These are phyloP conservation scores for Backusella australiensis DNA, from an alignment of 192 early-diverging fungal genomes.

Conservation along the genomic window DNA sequence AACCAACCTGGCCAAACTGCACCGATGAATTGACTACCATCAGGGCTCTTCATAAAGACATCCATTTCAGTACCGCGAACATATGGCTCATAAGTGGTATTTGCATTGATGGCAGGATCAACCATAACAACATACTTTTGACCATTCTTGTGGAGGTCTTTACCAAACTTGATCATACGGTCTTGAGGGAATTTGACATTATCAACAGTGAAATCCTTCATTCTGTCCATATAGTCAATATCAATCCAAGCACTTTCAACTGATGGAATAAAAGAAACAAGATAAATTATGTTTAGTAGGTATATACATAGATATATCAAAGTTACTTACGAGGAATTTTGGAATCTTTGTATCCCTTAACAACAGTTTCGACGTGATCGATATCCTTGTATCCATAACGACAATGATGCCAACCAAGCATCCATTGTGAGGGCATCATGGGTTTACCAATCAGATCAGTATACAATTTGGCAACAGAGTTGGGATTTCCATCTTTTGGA, in stretches of 20 bases:
- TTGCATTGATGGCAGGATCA: conserved; percentile 59
- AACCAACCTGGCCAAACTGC: conserved; percentile 34
- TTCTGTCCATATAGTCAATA: conserved; percentile 70
- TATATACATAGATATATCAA: neutral
- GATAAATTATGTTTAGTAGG: neutral
- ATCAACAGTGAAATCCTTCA: conserved; percentile 61
- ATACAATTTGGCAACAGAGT: conserved; percentile 41
- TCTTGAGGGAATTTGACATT: conserved; percentile 49
- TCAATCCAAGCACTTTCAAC: conserved; percentile 53
- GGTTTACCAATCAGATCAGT: conserved; percentile 65
- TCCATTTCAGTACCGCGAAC: conserved; percentile 45
- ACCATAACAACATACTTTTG: conserved; percentile 62
- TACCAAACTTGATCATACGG: conserved; percentile 45
- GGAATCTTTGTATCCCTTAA: conserved; percentile 51
- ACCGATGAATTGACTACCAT: conserved; percentile 53
- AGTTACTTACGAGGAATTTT: conserved; percentile 53
- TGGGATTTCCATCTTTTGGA: conserved; percentile 36
- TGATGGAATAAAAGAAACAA: neutral
- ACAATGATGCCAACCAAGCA: conserved; percentile 33
- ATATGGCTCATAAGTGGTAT: conserved; percentile 51
- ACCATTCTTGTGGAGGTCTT: conserved; percentile 40
- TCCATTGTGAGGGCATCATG: conserved; percentile 44
- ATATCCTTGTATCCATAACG: conserved; percentile 55
- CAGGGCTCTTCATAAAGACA: conserved; percentile 57
- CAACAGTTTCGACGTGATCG: conserved; percentile 49